Conservation (phyloP, 495 filamentous ascomycete genomes). For the Achaetomiella virescens region DNA sequence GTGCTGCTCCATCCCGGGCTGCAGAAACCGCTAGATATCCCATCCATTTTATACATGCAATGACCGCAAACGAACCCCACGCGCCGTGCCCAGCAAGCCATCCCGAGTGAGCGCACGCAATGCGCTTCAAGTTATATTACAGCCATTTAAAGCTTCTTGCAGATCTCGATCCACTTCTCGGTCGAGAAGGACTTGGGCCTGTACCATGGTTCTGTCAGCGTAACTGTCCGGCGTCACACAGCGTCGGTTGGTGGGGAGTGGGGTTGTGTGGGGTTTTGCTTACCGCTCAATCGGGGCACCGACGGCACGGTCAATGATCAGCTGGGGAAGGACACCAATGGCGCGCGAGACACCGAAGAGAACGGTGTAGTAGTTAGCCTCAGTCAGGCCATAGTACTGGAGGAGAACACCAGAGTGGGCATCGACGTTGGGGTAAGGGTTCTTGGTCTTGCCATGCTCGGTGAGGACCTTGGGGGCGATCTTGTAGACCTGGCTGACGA, state of each 20-base stretch:
- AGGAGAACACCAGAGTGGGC: slow-evolving; percentile 94
- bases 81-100: slow-evolving; percentile 28
- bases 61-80: slow-evolving; percentile 23
- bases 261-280: neutral
- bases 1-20: slow-evolving; percentile 6
- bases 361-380: slow-evolving; percentile 99
- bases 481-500: slow-evolving; percentile 99
- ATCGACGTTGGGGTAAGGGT: slow-evolving; percentile 48
- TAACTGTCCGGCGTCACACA: neutral
- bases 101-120: slow-evolving; percentile 8
- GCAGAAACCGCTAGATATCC: slow-evolving; percentile 19
- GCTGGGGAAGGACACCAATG: slow-evolving; percentile 94
- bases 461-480: slow-evolving; percentile 96
- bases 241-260: neutral
- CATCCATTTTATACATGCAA: slow-evolving; percentile 31
- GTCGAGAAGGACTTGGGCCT: slow-evolving; percentile 96
- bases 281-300: slow-evolving; percentile 72
- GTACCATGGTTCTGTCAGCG: neutral
- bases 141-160: slow-evolving; percentile 69
- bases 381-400: slow-evolving; percentile 97
- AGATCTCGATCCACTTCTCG: slow-evolving; percentile 88
- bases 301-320: slow-evolving; percentile 98
- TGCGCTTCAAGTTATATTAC: slow-evolving; percentile 7
- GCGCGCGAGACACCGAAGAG: slow-evolving; percentile 98
- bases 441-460: slow-evolving; percentile 99